Base-by-base conservation (phyloP, 2,329 filamentous ascomycete genomes). In the Penicillium vulpinum region DNA sequence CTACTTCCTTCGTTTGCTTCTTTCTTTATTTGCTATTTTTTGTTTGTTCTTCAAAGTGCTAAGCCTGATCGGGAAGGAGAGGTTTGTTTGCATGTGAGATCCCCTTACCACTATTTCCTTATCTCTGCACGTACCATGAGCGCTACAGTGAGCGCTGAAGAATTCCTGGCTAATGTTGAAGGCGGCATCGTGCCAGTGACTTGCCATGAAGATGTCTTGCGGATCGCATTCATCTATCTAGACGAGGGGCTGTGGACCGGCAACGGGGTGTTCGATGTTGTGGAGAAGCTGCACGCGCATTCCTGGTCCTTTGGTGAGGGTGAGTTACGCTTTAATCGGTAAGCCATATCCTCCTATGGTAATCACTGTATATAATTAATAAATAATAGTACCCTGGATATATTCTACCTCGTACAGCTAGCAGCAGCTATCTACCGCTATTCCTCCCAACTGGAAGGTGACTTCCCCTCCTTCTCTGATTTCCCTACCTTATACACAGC, bases 361-460 rank as follows among this genome's bases (percentile, higher is more conserved):
- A n/a, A n/a, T n/a, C n/a, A 33, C 29, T 33, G 4, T 33, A 33
- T 31, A 31, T 5, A n/a, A 41, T 6, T 41, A 6, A 59, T 18
- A 57, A 54, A 53, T 33, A 28, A 61, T 39, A 64, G 64, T 47
- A 60, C 62, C 45, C 58, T 66, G 24, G 64, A 66, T 57, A 22
- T 65, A 46, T 66, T 66, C 57, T 64, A 65, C 57, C 56, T 65
- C 21, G 54, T 53, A 35, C 59, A 66, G 47, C 49, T 66, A 13
- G 56, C 56, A 53, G 62, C 58, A 46, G 64, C 56, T 33, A 60
- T 65, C 55, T 61, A 66, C 59, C 58, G 58, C 58, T 58, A 45
- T 18, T 53, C 58, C 46, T 16, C 49, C 36, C 57, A 59, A 60
- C 54, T 62, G 0, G 36, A 58, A 2, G 54, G 49, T 2, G 40